These are phyloP conservation scores for Blastobotrys terrestris DNA, from an alignment of 805 yeast species.

Conservation along the genomic window DNA sequence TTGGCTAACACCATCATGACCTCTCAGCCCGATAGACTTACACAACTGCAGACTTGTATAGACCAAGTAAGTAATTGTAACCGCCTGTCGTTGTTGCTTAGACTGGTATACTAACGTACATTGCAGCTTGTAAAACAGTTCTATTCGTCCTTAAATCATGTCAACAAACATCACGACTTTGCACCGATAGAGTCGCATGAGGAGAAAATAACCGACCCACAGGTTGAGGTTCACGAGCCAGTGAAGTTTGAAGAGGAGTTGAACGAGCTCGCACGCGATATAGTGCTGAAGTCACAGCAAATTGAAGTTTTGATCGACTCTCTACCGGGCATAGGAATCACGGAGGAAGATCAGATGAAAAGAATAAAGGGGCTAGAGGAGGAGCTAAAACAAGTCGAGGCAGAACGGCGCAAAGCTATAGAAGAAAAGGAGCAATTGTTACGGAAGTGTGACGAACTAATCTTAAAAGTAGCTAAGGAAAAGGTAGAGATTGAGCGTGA, in stretches of 20 bases:
- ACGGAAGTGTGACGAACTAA: constrained; percentile 58
- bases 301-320: constrained; percentile 79
- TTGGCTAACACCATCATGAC: constrained; percentile 7
- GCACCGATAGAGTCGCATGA: constrained; percentile 35
- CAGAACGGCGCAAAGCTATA: constrained; percentile 49
- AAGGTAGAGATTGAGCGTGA: constrained; percentile 26
- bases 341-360: constrained; percentile 64
- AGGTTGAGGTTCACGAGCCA: neutral
- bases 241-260: constrained; percentile 36
- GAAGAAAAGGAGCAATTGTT: constrained; percentile 58
- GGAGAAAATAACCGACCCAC: neutral
- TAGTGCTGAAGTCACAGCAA: constrained; percentile 80
- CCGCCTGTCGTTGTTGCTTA: no score
- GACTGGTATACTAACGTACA: neutral
- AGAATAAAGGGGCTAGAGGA: constrained; percentile 55
- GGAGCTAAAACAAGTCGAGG: constrained; percentile 57
- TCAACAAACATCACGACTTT: constrained; percentile 69
- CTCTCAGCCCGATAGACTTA: constrained; percentile 74
- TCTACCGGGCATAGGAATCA: constrained; percentile 87
- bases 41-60: constrained; percentile 82
- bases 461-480: constrained; percentile 52
- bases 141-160: constrained; percentile 34
- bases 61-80: constrained; percentile 52
- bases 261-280: constrained; percentile 72
- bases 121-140: constrained; percentile 31